phyloP scores from a whole-genome alignment of 768 basidiomycete genomes.

The Rubroboletus pulcherrimus region DNA sequence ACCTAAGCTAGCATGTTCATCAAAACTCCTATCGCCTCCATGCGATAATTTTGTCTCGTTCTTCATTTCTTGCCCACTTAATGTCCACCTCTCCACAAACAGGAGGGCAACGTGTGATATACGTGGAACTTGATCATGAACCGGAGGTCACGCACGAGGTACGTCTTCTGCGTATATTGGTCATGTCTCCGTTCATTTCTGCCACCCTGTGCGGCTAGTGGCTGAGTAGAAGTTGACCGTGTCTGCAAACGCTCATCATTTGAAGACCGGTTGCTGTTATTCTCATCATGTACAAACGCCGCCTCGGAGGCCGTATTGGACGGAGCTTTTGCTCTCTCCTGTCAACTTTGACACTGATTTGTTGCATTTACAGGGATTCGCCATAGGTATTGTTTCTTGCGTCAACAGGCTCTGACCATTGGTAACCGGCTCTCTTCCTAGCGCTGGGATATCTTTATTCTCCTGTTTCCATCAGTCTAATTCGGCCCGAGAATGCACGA shows the following conservation, averaged over 20 bases:
- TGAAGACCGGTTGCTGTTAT: constrained; percentile 14
- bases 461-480: constrained; percentile 59
- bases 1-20: constrained; percentile 56
- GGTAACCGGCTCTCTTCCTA: constrained; percentile 29
- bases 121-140: constrained; percentile 71
- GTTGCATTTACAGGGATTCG: constrained; percentile 54
- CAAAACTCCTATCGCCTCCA: constrained; percentile 75
- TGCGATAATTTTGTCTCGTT: constrained; percentile 82
- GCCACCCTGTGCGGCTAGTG: constrained; percentile 26
- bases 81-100: constrained; percentile 78
- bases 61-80: constrained; percentile 82
- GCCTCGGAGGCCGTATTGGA: constrained; percentile 21
- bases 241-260: constrained; percentile 16
- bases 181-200: constrained; percentile 28
- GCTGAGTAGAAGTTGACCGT: constrained; percentile 16
- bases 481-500: constrained; percentile 77
- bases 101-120: constrained; percentile 63
- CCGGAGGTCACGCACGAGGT: constrained; percentile 86
- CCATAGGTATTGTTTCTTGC: constrained; percentile 50
- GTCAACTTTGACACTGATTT: constrained; percentile 15
- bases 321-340: constrained; percentile 11
- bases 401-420: constrained; percentile 9
- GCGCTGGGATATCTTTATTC: constrained; percentile 83
- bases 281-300: constrained; percentile 14
- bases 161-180: constrained; percentile 30